A percentile compares a stretch with the other conserved stretches of the same genome.
These are phyloP conservation scores for Amoebophrya sp. DNA, from an alignment of 169 alveolate genomes.

Conservation along the genomic window DNA sequence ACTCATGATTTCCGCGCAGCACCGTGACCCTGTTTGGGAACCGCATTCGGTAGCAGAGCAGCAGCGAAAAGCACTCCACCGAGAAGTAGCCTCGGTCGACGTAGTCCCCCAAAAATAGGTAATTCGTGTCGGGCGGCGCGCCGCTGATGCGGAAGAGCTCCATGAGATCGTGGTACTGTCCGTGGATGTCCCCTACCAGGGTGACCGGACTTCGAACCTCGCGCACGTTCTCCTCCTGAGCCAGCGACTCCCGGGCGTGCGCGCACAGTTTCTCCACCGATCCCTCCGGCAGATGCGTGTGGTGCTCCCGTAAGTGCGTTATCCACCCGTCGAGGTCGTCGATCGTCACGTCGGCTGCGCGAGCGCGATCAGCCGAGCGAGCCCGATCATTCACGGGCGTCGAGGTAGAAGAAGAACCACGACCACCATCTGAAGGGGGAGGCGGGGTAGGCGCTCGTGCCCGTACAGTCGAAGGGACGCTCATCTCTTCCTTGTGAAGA, in stretches of 20 bases:
- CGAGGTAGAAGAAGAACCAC: too few species aligned
- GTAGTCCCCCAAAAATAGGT: constrained; percentile 95
- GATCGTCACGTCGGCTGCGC: too few species aligned
- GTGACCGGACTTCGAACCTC: constrained; percentile 72
- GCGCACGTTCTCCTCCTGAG: constrained; percentile 57
- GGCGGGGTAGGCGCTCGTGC: too few species aligned
- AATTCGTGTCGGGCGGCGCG: constrained; percentile 65
- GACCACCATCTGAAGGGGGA: too few species aligned
- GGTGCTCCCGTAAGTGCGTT: too few species aligned
- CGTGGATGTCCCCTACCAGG: constrained; percentile 94
- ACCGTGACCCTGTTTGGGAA: constrained; percentile 51
- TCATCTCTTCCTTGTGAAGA: too few species aligned
- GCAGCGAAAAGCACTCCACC: constrained; percentile 89
- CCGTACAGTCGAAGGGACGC: too few species aligned
- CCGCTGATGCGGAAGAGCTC: constrained; percentile 11
- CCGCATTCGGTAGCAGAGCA: constrained; percentile 83
- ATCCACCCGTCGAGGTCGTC: too few species aligned
- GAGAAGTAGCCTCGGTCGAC: constrained; percentile 97
- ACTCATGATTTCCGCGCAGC: constrained; percentile 90
- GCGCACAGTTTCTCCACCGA: too few species aligned
- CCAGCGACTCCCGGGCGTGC: constrained; percentile 55
- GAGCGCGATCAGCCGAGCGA: too few species aligned
- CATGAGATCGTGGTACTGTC: constrained; percentile 85
- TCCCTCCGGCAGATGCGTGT: too few species aligned
- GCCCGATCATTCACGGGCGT: too few species aligned